Evolutionary conservation across 1,139 yeast species (phyloP), one percentile per base, ranked within the genome.

Genomic region (Taphrina communis): DNA sequence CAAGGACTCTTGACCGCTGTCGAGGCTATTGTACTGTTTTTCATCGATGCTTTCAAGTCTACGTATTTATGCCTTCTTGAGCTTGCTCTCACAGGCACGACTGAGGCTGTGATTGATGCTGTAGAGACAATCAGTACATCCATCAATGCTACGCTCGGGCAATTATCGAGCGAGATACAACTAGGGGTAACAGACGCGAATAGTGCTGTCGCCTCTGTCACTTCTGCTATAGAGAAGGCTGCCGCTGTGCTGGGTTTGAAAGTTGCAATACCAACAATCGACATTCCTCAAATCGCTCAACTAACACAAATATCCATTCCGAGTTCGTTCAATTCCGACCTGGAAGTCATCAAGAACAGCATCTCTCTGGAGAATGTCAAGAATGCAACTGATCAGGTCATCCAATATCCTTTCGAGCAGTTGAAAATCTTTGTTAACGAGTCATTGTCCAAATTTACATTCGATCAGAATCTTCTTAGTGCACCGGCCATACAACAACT

Each of bases 11-110:
- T 90, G 0, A 82, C 85, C 0, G 87, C 87, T 0, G 79, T 88
- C 14, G 88, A 89, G 73, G 82, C 83, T 59, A 73, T 92, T 48
- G 76, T 90, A 0, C 75, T 85, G 11, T 92, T 94, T 75, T 81
- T 86, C 35, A 78, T 94, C 19, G 92, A 90, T 55, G 75, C 93
- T 72, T 84, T 89, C 66, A 78, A 92, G 8, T 98, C 97, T 0
- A 93, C 98, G 0, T 90, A 89, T 77, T 87, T 90, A 0, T 94
- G 99, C 78, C 80, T 94, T 35, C 77, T 91, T 7, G 86, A 89
- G 0, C 88, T 95, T 6, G 84, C 93, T 0, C 80, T 92, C 8
- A 86, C 85, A 73, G 90, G 94, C 1, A 83, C 90, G 0, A 88
- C 88, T 0, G 86, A 86, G 72, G 85, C 86, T 53, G 96, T 96